Evolutionary conservation across 768 basidiomycete species (phyloP).

Genomic region (Ephemerocybe angulata): DNA sequence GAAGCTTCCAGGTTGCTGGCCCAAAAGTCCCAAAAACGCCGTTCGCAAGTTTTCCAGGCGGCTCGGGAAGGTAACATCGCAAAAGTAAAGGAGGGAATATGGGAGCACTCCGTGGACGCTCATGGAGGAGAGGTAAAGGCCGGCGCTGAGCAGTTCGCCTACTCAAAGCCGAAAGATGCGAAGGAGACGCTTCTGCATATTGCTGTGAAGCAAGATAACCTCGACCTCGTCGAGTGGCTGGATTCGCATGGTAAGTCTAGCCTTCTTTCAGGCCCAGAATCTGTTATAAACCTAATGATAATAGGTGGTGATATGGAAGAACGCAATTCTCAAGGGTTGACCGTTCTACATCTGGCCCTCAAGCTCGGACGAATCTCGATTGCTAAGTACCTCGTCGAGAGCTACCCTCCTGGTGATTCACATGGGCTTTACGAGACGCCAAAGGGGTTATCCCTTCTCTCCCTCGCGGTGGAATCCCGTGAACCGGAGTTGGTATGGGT

Average conservation of each 20-base stretch:
- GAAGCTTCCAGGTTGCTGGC: constrained; percentile 44
- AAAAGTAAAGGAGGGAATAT: constrained; percentile 60
- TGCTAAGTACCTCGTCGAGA: constrained; percentile 58
- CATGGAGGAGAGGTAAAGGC: constrained; percentile 64
- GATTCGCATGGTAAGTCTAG: constrained; percentile 59
- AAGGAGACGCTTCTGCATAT: constrained; percentile 71
- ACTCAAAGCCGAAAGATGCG: constrained; percentile 45
- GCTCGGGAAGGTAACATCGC: constrained; percentile 52
- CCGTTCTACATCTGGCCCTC: constrained; percentile 66
- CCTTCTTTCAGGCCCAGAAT: constrained; percentile 23
- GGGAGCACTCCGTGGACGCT: constrained; percentile 69
- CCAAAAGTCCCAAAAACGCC: constrained; percentile 48
- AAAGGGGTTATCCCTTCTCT: constrained; percentile 42
- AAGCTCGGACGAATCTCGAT: constrained; percentile 48
- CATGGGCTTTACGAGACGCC: constrained; percentile 54
- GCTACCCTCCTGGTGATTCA: constrained; percentile 50
- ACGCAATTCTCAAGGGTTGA: constrained; percentile 51
- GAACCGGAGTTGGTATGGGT: constrained; percentile 65
- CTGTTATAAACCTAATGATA: constrained; percentile 12
- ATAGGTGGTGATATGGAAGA: constrained; percentile 74
- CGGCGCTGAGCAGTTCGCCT: constrained; percentile 51
- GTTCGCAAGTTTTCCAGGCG: constrained; percentile 63
- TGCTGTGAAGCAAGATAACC: constrained; percentile 51
- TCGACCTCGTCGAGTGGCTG: constrained; percentile 63
- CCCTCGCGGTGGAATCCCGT: constrained; percentile 54